Base-by-base conservation (phyloP, 306 rosid genomes). In the Sechiopsis laciniata region DNA sequence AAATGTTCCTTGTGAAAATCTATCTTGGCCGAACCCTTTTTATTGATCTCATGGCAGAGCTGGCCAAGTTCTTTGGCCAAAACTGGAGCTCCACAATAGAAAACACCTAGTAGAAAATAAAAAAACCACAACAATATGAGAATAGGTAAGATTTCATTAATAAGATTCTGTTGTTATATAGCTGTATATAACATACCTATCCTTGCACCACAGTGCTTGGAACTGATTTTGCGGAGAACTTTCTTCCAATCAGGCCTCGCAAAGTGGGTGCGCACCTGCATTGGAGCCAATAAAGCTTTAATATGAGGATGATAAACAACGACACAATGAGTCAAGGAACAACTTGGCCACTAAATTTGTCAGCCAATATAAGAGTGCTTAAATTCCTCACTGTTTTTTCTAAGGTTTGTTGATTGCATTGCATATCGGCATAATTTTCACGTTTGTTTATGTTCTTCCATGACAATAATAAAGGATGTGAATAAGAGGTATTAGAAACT, bases 161-260 rank as follows among this genome's bases (percentile, higher is more conserved):
- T 32, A 19, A 15, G 68, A 19, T 37, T 40, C 14, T 21, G 7
- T 13, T 17, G 16, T 58, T 8, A 22, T 26, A 35, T 17, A 20
- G 58, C 26, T 32, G 37, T 2, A 62, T 50, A 19, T 4, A 64
- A 54, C 93, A 79, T 22, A 90, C 99, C 99, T 84, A 95, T 95
- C 79, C 90, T 80, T 52, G 95, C 97, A 85, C 82, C 71, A 73
- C 80, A 84, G 80, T 95, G 99, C 87, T 91, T 95, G 76, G 99
- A 91, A 78, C 89, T 84, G 56, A 89, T 83, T 82, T 91, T 91
- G 37, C 92, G 69, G 87, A 95, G 80, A 79, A 95, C 99, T 82
- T 95, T 91, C 90, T 95, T 95, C 99, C 99, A 95, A 70, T 95
- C 88, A 63, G 99, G 99, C 90, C 97, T 89, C 10, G 99, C 99